Base-by-base conservation (phyloP, 768 basidiomycete genomes). In the Trametes meyenii region DNA sequence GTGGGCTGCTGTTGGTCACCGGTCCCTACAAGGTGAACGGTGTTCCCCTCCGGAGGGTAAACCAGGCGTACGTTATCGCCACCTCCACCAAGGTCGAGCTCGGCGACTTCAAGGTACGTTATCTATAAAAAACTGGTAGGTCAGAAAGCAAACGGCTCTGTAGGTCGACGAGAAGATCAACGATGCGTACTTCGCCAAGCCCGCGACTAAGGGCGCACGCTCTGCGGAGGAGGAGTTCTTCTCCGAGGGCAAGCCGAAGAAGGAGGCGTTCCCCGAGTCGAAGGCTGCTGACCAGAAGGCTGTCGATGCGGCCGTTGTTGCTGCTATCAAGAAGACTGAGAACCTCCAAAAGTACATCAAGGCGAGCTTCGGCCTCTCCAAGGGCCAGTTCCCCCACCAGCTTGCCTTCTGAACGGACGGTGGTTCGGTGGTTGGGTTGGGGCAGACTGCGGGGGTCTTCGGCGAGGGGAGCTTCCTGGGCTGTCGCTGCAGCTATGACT, bases 11-110 rank as follows among this genome's bases (percentile, higher is more conserved):
- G 71, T 83, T 99, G 78, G 94, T 99, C 70, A 94, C 96, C 40
- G 97, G 97, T 58, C 97, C 97, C 50, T 98, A 86, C 87, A 96
- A 94, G 85, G 76, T 98, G 76, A 99, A 99, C 78, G 97, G 97
- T 75, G 96, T 99, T 48, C 97, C 97, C 69, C 84, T 99, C 75
- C 86, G 96, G 76, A 87, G 97, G 76, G 95, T 99, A 62, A 96
- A 95, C 83, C 96, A 98, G 82, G 94, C 97, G 57, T 99, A 99
- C 75, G 94, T 96, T 64, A 98, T 99, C 72, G 94, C 96, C 60
- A 99, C 97, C 61, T 95, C 95, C 58, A 98, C 97, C 69, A 94
- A 89, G 79, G 78, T 98, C 68, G 91, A 96, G 66, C 76, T 98
- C 60, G 83, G 79, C 26, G 83, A 79, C 60, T 79, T 92, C 75